Percentiles rank a stretch among this genome's conserved stretches.
Evolutionary conservation across 1,284 basidiomycete species (phyloP).

Genomic region (Ustilago curta): DNA sequence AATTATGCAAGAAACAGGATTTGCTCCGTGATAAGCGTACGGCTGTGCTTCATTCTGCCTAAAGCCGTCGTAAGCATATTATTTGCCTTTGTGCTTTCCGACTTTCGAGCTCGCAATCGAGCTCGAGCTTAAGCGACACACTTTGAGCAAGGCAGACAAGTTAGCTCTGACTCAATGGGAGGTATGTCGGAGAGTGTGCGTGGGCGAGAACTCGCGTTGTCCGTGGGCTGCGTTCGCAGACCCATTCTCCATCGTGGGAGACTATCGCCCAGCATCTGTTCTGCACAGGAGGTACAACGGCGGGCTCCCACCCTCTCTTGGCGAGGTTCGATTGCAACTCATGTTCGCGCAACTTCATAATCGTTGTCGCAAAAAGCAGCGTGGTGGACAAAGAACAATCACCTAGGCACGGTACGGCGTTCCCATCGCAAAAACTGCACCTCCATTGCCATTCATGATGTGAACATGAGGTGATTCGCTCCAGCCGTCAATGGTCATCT

Average conservation of each 20-base stretch:
- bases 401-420: too few relatives aligned
- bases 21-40: too few relatives aligned
- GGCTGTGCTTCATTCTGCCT: too few relatives aligned
- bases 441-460: not conserved
- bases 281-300: too few relatives aligned
- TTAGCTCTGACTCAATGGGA: not conserved
- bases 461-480: not conserved
- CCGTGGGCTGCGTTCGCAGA: not conserved
- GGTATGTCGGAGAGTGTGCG: not conserved
- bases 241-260: not conserved
- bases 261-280: too few relatives aligned
- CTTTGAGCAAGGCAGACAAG: not conserved
- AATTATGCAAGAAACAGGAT: not conserved
- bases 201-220: not conserved
- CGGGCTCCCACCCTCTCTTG: too few relatives aligned
- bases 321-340: too few relatives aligned
- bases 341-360: too few relatives aligned
- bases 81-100: too few relatives aligned
- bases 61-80: too few relatives aligned
- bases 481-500: constrained; percentile 1
- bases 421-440: not conserved
- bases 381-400: too few relatives aligned
- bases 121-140: not conserved
- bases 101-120: not conserved
- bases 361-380: too few relatives aligned